Evolutionary conservation across 176 grass and related monocot species (phyloP).

Genomic region (Oryza glumipatula): DNA sequence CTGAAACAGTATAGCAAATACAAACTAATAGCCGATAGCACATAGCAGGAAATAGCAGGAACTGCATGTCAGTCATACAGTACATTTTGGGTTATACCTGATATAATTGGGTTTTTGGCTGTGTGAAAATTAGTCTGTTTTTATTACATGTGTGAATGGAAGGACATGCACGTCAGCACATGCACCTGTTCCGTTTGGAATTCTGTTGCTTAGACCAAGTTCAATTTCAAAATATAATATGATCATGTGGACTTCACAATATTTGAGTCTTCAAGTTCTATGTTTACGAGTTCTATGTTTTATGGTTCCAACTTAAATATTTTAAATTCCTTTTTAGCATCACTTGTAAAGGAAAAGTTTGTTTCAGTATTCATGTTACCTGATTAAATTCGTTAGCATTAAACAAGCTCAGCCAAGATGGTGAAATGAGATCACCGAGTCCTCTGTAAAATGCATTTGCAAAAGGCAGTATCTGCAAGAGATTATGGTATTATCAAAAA

Average conservation of each 20-base stretch:
- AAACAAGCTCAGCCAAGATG: conserved; percentile 93
- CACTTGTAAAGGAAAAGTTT: not conserved
- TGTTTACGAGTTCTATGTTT: not conserved
- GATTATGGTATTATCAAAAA: conserved; percentile 18
- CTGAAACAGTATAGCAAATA: not conserved
- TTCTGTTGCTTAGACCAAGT: not conserved
- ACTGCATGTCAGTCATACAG: not conserved
- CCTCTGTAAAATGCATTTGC: conserved; percentile 98
- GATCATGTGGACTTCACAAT: not conserved
- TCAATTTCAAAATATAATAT: not conserved
- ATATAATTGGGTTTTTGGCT: conserved; percentile 10
- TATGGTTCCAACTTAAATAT: not conserved
- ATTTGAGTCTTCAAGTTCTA: conserved; percentile 1
- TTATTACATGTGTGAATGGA: not conserved
- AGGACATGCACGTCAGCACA: not conserved
- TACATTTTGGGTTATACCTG: not conserved
- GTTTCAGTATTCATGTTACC: conserved; percentile 52
- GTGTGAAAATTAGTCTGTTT: not conserved
- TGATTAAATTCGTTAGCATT: conserved; percentile 99
- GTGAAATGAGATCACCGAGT: conserved; percentile 82
- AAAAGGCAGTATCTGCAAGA: conserved; percentile 89
- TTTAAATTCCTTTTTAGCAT: not conserved
- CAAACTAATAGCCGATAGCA: not conserved
- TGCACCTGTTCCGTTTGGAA: not conserved
- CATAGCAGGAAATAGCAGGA: not conserved